These are phyloP conservation scores for Trichoderma sp. DNA, from an alignment of 2,329 filamentous ascomycete species.

Conservation along the genomic window DNA sequence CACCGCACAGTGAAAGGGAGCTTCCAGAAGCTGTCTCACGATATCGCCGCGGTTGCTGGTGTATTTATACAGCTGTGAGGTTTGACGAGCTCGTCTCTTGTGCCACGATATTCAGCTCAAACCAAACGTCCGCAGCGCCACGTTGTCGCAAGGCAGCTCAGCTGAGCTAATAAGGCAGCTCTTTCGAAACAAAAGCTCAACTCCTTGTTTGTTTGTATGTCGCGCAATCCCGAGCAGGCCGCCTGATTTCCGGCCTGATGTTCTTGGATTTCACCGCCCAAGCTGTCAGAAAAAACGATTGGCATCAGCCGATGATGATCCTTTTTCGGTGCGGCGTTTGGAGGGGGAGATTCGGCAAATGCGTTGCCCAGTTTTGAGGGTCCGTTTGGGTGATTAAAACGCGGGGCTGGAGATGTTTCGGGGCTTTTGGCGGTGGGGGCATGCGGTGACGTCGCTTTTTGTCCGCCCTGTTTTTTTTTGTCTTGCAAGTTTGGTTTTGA, in stretches of 20 bases:
- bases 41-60: not conserved
- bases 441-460: not conserved
- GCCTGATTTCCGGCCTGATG: not conserved
- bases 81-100: not conserved
- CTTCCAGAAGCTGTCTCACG: not conserved
- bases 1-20: not conserved
- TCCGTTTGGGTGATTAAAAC: not conserved
- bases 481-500: not conserved
- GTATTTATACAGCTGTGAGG: not conserved
- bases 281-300: not conserved
- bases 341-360: not conserved
- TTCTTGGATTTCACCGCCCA: not conserved
- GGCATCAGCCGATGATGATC: not conserved
- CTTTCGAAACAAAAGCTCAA: not conserved
- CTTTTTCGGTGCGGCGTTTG: not conserved
- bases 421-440: not conserved
- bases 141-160: conserved; percentile 8
- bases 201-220: not conserved
- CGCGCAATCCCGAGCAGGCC: not conserved
- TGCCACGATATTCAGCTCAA: not conserved
- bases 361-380: not conserved
- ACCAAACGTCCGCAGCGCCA: not conserved
- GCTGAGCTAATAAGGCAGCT: not conserved
- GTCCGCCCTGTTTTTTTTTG: not conserved
- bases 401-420: conserved; percentile 6